Evolutionary conservation across 306 rosid genomes (phyloP), one percentile per base, ranked within the genome.

Genomic region (Trichosanthes truncata): DNA sequence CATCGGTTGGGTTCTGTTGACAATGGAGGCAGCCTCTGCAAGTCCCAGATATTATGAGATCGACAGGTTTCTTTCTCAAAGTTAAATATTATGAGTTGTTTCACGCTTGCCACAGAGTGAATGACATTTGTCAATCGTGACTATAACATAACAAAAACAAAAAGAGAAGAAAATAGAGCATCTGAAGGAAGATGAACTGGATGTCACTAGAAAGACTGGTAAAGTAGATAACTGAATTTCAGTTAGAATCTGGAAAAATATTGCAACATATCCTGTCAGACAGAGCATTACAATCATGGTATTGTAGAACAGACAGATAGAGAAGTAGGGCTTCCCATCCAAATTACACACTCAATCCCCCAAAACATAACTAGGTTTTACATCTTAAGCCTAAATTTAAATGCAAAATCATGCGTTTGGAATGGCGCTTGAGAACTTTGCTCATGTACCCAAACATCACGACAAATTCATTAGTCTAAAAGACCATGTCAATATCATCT

Each of bases 11-110:
- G 92, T 9, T 95, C 98, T 21, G 90, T 95, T 68, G 98, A 95
- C 86, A 95, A 74, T 31, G 98, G 98, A 38, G 97, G 98, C 55
- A 95, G 84, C 84, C 98, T 91, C 98, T 92, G 90, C 86, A 86
- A 83, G 79, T 78, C 75, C 85, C 78, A 68, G 71, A 18, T 18
- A 72, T 6, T 43, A 48, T 45, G 10, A 74, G 60, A 26, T 74
- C 41, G 49, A 49, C 61, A 74, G 61, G 9, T 29, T 49, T 49
- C 60, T 25, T 74, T 49, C 21, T 9, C 41, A 18, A 74, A 31
- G 17, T 49, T 3, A 74, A 49, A 49, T 8, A 31, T 63, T 15
- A 45, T 45, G 41, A 73, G 23, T 46, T 45, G 12, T 26, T 45
- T 21, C 11, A 23, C 9, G 1, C 2, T 71, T 38, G 76, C 18